Evolutionary conservation across 164 flowering plant genomes (phyloP).

Genomic region (Magnolia changhungtana): DNA sequence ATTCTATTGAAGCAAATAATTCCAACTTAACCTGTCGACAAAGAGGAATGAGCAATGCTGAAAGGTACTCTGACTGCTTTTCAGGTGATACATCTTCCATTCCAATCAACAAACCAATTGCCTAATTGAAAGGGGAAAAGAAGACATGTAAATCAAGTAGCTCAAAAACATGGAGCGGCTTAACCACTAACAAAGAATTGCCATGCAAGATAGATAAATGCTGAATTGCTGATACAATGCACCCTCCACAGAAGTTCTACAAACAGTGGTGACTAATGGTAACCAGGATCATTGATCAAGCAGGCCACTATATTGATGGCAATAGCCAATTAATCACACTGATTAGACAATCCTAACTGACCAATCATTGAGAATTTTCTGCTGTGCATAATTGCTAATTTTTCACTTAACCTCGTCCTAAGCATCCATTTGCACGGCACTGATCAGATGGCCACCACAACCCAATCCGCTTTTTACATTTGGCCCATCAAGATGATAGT

Average conservation of each 20-base stretch:
- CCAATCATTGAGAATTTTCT: background rate
- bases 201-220: background rate
- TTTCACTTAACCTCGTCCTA: background rate
- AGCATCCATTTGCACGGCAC: background rate
- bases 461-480: too few relatives aligned
- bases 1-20: conserved; percentile 4
- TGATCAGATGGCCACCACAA: too few relatives aligned
- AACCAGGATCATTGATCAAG: too few relatives aligned
- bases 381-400: background rate
- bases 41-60: conserved; percentile 84
- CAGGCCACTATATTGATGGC: background rate
- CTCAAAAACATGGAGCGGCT: conserved; percentile 1
- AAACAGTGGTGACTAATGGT: background rate
- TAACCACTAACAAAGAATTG: background rate
- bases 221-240: background rate
- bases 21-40: conserved; percentile 74
- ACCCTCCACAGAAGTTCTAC: background rate
- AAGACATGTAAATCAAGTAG: background rate
- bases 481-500: background rate
- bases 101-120: conserved; percentile 92
- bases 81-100: conserved; percentile 86
- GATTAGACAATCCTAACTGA: background rate
- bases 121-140: conserved; percentile 31
- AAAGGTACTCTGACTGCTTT: conserved; percentile 85
- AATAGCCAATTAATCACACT: background rate